These are phyloP conservation scores for Talaromyces sp. DNA, from an alignment of 2,329 filamentous ascomycete species.

Conservation along the genomic window DNA sequence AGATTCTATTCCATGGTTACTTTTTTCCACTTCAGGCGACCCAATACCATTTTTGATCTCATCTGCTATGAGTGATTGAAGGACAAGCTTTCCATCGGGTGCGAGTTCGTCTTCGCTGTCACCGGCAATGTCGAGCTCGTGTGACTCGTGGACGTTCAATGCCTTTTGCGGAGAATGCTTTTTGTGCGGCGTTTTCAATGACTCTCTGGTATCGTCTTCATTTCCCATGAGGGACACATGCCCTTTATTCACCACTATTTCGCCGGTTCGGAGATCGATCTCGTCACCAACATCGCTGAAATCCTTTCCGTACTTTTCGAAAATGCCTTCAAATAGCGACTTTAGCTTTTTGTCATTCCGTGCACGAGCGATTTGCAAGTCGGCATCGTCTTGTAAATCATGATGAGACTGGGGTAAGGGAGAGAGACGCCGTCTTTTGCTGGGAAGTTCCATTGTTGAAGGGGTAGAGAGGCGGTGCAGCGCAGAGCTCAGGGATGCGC, in stretches of 20 bases:
- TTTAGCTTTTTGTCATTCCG: conserved; percentile 68
- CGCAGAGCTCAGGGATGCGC: background rate
- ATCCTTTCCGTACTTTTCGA: conserved; percentile 78
- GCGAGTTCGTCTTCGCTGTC: conserved; percentile 7
- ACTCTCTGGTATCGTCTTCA: conserved; percentile 46
- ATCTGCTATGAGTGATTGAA: background rate
- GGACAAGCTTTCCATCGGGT: background rate
- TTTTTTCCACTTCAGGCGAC: conserved; percentile 16
- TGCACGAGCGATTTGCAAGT: conserved; percentile 57
- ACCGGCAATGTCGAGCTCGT: conserved; percentile 1
- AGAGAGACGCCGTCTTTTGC: conserved; percentile 56
- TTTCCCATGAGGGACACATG: conserved; percentile 63
- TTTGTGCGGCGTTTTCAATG: conserved; percentile 10
- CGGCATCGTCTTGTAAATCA: conserved; percentile 33
- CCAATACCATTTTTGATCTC: conserved; percentile 7
- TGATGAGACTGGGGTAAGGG: conserved; percentile 14
- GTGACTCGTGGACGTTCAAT: background rate
- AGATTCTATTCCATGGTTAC: conserved; percentile 19
- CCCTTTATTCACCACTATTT: conserved; percentile 85
- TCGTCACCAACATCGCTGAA: conserved; percentile 82
- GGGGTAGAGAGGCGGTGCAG: background rate
- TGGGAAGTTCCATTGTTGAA: conserved; percentile 24
- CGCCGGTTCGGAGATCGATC: conserved; percentile 74
- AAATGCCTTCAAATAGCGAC: conserved; percentile 80
- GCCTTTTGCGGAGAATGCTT: background rate